Conservation (phyloP, 2,329 filamentous ascomycete species). For the Diaporthe australafricana region DNA sequence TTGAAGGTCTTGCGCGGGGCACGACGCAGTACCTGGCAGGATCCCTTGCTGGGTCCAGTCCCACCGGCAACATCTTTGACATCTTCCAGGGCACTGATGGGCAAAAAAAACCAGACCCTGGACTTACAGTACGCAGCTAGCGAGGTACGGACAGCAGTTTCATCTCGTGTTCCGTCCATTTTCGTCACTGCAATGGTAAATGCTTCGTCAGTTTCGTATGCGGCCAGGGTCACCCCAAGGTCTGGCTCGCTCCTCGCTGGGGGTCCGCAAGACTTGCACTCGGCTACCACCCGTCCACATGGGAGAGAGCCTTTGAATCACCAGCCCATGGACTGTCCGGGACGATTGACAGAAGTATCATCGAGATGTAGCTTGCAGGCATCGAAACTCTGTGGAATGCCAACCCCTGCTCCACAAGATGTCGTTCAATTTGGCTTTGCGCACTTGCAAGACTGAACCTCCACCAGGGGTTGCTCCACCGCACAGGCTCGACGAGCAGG, state of each 20-base stretch:
- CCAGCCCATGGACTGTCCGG: neutral
- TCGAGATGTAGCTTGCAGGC: neutral
- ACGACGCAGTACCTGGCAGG: slow-evolving; percentile 12
- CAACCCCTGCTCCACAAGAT: slow-evolving; percentile 34
- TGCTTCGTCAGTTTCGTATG: slow-evolving; percentile 46
- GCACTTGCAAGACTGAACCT: slow-evolving; percentile 32
- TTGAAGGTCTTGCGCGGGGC: slow-evolving; percentile 22
- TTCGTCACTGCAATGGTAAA: slow-evolving; percentile 39
- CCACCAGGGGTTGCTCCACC: slow-evolving; percentile 27
- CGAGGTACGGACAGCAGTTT: slow-evolving; percentile 46
- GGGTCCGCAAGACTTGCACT: slow-evolving; percentile 19
- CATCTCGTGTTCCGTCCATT: slow-evolving; percentile 43
- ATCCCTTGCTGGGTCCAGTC: neutral
- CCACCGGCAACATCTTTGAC: slow-evolving; percentile 6
- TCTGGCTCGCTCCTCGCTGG: slow-evolving; percentile 16
- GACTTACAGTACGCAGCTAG: slow-evolving; percentile 16
- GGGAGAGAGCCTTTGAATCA: neutral
- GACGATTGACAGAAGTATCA: neutral
- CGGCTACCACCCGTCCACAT: neutral
- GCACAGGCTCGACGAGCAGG: slow-evolving; percentile 30
- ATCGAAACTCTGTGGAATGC: slow-evolving; percentile 6
- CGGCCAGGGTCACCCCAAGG: slow-evolving; percentile 42
- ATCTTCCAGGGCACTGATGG: slow-evolving; percentile 15
- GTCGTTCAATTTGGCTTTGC: slow-evolving; percentile 37
- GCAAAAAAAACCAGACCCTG: slow-evolving; percentile 16